Evolutionary conservation across 1,139 yeast genomes (phyloP), one percentile per base, ranked within the genome.

Genomic region (Yamadazyma friedrichii): DNA sequence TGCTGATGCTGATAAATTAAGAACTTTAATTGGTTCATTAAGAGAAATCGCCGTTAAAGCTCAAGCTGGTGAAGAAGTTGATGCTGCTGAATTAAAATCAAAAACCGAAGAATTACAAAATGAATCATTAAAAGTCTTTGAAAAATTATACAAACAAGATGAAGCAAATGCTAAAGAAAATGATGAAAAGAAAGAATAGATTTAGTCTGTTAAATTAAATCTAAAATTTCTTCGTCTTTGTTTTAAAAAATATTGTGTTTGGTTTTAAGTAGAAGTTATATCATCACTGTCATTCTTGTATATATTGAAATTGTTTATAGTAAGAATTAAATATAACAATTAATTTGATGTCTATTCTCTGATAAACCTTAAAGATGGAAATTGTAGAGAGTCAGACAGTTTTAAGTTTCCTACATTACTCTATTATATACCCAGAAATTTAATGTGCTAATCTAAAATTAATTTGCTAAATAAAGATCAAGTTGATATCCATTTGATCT

Each of bases 101-200:
- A 91, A 91, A 88, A 82, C 93, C 58, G 97, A 89, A 61, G 96
- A 88, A 70, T 82, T 93, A 67, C 96, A 91, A 78, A 82, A 79
- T 66, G 84, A 87, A 63, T 88, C 97, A 41, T 80, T 93, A 75
- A 88, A 89, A 72, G 83, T 89, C 58, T 93, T 93, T 72, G 96
- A 89, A 79, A 87, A 88, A 76, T 84, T 91, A 76, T 91, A 91
- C 88, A 91, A 89, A 80, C 52, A 49, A 49, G 54, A 50, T 84
- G 85, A 71, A 41, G 33, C 42, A 17, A 62, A 64, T 54, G 65
- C 66, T 45, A 35, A 43, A 40, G 37, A 42, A 28, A 59, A 62
- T 55, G 60, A 61, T 54, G 56, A 50, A 48, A 49, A 51, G 48
- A 51, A 53, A 42, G 45, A 52, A 28, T 45, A 44, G 22, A 30